Conservation (phyloP, 768 basidiomycete genomes). For the Amanita thiersii region DNA sequence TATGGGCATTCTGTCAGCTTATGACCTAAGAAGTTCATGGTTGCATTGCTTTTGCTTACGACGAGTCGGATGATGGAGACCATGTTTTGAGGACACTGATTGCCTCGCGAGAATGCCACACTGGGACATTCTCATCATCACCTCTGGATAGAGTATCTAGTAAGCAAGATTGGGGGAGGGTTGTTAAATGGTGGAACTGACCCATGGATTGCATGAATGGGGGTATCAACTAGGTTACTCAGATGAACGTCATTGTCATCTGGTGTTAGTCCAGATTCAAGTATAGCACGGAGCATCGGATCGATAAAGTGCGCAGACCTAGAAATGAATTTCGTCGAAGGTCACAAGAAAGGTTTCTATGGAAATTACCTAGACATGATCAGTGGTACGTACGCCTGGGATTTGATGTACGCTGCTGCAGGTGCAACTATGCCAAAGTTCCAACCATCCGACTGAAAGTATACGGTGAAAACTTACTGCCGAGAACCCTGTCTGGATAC, state of each 20-base stretch:
- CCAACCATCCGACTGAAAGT: neutral
- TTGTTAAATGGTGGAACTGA: conserved; percentile 21
- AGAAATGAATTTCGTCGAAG: neutral
- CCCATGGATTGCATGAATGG: conserved; percentile 77
- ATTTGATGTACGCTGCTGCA: conserved; percentile 80
- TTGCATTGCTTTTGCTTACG: conserved; percentile 38
- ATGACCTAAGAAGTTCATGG: neutral
- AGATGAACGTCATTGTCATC: conserved; percentile 87
- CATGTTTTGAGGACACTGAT: conserved; percentile 52
- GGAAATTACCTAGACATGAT: conserved; percentile 47
- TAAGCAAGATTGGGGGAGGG: conserved; percentile 4
- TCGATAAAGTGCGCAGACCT: conserved; percentile 75
- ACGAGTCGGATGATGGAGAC: conserved; percentile 41
- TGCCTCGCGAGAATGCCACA: conserved; percentile 72
- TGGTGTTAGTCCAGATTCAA: conserved; percentile 66
- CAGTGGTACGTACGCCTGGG: conserved; percentile 78
- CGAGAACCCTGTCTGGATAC: conserved; percentile 69
- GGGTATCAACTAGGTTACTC: conserved; percentile 64
- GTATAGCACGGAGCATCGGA: conserved; percentile 60
- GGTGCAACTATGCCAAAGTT: conserved; percentile 44
- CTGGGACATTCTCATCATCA: conserved; percentile 79
- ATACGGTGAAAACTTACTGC: conserved; percentile 29
- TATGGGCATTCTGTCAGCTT: conserved; percentile 15
- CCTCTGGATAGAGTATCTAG: conserved; percentile 36
- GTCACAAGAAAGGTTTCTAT: neutral